A percentile compares a stretch with the other conserved stretches of the same genome.
Evolutionary conservation across 345 rosid genomes (phyloP).

Genomic region (Populus deltoides): DNA sequence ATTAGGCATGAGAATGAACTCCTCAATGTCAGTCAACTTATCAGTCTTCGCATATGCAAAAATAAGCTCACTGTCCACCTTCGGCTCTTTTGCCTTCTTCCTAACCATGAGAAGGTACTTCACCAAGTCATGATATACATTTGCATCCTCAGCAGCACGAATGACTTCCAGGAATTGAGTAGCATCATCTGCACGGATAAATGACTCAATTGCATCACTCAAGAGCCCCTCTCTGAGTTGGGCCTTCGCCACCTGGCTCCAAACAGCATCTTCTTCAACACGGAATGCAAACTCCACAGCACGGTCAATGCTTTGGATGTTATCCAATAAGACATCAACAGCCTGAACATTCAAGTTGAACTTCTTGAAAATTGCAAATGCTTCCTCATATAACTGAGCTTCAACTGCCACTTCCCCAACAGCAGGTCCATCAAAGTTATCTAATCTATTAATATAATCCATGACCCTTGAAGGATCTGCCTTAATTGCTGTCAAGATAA

Average conservation of each 20-base stretch:
- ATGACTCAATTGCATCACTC: slow-evolving; percentile 94
- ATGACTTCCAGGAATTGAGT: slow-evolving; percentile 75
- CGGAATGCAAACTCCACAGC: slow-evolving; percentile 97
- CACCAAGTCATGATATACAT: slow-evolving; percentile 93
- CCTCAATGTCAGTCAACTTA: slow-evolving; percentile 82
- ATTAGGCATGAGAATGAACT: slow-evolving; percentile 94
- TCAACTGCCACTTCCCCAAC: slow-evolving; percentile 97
- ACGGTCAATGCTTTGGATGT: slow-evolving; percentile 66
- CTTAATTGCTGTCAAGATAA: slow-evolving; percentile 90
- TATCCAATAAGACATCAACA: slow-evolving; percentile 67
- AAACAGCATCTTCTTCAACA: slow-evolving; percentile 95
- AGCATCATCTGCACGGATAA: slow-evolving; percentile 91
- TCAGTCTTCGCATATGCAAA: slow-evolving; percentile 95
- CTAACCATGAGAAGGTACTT: slow-evolving; percentile 96
- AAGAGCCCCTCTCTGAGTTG: slow-evolving; percentile 93
- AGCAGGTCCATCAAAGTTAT: slow-evolving; percentile 98
- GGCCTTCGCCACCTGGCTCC: slow-evolving; percentile 96
- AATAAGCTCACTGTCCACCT: slow-evolving; percentile 90
- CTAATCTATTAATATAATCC: slow-evolving; percentile 94
- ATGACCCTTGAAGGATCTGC: slow-evolving; percentile 96
- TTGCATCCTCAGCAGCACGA: slow-evolving; percentile 65
- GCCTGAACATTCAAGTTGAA: slow-evolving; percentile 77
- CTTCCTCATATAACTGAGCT: slow-evolving; percentile 84
- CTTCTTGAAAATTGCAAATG: slow-evolving; percentile 80
- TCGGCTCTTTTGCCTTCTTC: slow-evolving; percentile 90